Base-by-base conservation (phyloP, 768 basidiomycete genomes). In the Cantharellus anzutake region DNA sequence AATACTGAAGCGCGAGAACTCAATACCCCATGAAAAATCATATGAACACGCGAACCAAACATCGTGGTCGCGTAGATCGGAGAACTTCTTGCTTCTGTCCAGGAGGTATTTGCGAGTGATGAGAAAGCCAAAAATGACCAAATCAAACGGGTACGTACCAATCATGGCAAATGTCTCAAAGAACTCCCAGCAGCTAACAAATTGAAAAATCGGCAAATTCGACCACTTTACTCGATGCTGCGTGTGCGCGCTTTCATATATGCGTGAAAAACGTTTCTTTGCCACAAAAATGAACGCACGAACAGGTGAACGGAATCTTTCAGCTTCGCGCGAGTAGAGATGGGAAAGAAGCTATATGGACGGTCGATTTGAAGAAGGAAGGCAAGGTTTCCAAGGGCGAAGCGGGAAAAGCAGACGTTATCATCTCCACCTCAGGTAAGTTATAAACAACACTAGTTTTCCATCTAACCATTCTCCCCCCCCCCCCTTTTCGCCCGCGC, bases 341-440 rank as follows among this genome's bases (percentile, higher is more conserved):
- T 14, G 84, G 83, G 61, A 75, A 85, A 70, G 80, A 80, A 62
- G 84, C 74, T 20, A 76, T 76, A 51, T 96, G 90, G 90, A 92
- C 90, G 4, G 88, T 97, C 65, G 93, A 97, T 75, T 67, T 94
- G 68, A 96, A 97, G 79, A 84, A 84, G 73, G 76, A 78, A 11
- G 88, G 86, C 5, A 72, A 76, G 29, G 78, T 92, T 37, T 82
- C 80, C 76, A 82, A 84, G 71, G 90, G 90, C 44, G 37, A 71
- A 72, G 5, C 65, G 64, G 41, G 78, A 80, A 89, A 91, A 70
- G 74, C 86, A 3, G 88, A 93, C 67, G 89, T 92, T 60, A 83
- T 84, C 16, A 78, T 94, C 70, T 75, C 83, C 59, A 74, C 91
- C 64, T 77, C 79, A 40, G 70, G 71, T 71, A 53, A 59, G 70